Base-by-base conservation (phyloP, 2,329 filamentous ascomycete species). In the Colletotrichum sp. region DNA sequence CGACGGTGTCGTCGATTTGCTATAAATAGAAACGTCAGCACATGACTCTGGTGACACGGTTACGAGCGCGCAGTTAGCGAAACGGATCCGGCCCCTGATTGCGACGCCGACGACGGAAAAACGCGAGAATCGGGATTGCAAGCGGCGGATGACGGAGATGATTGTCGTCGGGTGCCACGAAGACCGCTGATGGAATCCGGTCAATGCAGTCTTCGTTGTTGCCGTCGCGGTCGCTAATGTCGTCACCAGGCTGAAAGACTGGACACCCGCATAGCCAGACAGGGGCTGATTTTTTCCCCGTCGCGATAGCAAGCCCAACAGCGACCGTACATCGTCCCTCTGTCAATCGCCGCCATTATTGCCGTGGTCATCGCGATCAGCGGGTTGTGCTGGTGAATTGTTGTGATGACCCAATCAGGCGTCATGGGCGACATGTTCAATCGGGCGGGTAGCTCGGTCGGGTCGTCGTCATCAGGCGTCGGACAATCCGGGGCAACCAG, bases 1-100 rank as follows among this genome's bases (percentile, higher is more conserved):
- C 94, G 82, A 98, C 95, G 68, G 96, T 98, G 83, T 96, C 95
- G 86, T 99, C 94, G 87, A 99, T 98, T 98, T 99, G 95, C 97
- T 99, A 85, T 32, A 59, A 69, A 70, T 71, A 72, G 57, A 28
- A 57, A 30, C 28, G 71, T 78, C 71, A 81, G 80, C 75, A 67
- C 66, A 71, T 55, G 75, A 67, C 66, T 77, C 52, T 70, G 64
- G 30, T 71, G 34, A 49, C 60, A 71, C 49, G 52, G 12, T 67
- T 71, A 18, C 57, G 26, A 59, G 26, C 36, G 66, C 55, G 55
- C 49, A 52, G 12, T 59, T 39, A 63, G 72, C 72, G 69, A 67
- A 72, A 72, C 63, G 34, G 26, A 44, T 76, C 63, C 63, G 44
- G 73, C 63, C 70, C 73, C 64, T 59, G 64, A 26, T 49, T 69